Base-by-base conservation (phyloP, 805 yeast genomes). In the Kodamaea nitidulidarum region DNA sequence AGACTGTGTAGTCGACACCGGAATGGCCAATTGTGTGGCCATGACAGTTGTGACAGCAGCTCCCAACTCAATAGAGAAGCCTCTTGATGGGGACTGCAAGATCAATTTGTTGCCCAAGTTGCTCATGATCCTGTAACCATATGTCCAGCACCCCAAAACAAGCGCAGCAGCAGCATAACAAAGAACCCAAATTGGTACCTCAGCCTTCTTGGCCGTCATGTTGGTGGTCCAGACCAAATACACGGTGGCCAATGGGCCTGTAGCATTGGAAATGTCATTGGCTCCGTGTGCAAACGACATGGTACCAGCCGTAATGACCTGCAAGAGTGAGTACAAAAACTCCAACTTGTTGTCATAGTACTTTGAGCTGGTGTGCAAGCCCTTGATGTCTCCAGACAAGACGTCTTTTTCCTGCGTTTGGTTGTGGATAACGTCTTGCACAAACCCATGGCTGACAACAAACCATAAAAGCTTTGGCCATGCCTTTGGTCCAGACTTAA, bases 201-300 rank as follows among this genome's bases (percentile, higher is more conserved):
- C 76, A 26, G 81, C 58, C 52, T 79, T 76, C 4, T 52, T 45
- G 12, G 60, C 55, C 36, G 68, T 64, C 3, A 63, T 54, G 49
- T 79, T 76, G 25, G 76, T 60, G 15, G 58, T 58, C 88, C 88
- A 83, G 17, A 79, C 67, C 31, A 69, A 60, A 56, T 79, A 83
- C 15, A 82, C 73, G 10, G 88, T 72, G 32, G 88, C 65, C 49
- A 81, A 67, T 24, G 91, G 90, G 48, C 88, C 90, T 22, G 84
- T 75, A 27, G 91, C 88, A 51, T 83, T 83, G 35, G 88, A 73
- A 46, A 84, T 81, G 62, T 83, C 91, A 54, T 83, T 83, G 28
- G 91, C 81, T 41, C 91, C 91, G 54, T 83, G 91, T 5, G 90
- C 86, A 59, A 84, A 81, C 2, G 90, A 82, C 82, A 82, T 81